phyloP scores from a whole-genome alignment of 257 asterid genomes.

The Penstemon davidsonii region DNA sequence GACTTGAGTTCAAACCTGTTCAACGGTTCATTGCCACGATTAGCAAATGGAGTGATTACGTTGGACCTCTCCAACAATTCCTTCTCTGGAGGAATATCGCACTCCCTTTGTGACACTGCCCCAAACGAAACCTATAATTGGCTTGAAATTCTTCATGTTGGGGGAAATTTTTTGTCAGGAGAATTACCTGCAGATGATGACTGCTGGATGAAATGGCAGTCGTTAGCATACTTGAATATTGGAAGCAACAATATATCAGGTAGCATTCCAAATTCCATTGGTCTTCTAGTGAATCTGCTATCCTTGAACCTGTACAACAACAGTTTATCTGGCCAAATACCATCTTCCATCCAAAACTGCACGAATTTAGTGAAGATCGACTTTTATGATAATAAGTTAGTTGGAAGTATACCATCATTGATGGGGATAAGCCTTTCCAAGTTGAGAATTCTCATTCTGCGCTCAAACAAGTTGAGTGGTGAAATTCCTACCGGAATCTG shows the following conservation, averaged over 20 bases:
- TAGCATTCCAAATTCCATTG: constrained; percentile 36
- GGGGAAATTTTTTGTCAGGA: constrained; percentile 31
- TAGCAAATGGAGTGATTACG: neutral
- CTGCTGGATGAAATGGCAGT: constrained; percentile 41
- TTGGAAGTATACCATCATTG: constrained; percentile 35
- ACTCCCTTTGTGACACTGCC: constrained; percentile 28
- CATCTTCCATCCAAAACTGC: constrained; percentile 32
- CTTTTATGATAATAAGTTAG: constrained; percentile 30
- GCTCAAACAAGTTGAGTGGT: constrained; percentile 41
- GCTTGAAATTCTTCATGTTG: constrained; percentile 25
- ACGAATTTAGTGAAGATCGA: constrained; percentile 25
- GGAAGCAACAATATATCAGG: constrained; percentile 39
- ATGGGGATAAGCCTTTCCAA: neutral
- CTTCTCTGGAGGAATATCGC: constrained; percentile 27
- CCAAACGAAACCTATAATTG: neutral
- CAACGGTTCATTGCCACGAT: constrained; percentile 35
- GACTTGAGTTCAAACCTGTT: constrained; percentile 37
- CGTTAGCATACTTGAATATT: constrained; percentile 20
- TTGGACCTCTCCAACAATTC: constrained; percentile 43
- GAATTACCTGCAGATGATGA: constrained; percentile 27
- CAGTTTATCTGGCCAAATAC: constrained; percentile 30
- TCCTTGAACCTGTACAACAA: constrained; percentile 33
- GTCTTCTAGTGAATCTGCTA: constrained; percentile 13
- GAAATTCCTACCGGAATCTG: constrained; percentile 30
- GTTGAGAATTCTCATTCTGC: constrained; percentile 29